Base-by-base conservation (phyloP, 306 rosid genomes). In the Sphenostylis stenocarpa region DNA sequence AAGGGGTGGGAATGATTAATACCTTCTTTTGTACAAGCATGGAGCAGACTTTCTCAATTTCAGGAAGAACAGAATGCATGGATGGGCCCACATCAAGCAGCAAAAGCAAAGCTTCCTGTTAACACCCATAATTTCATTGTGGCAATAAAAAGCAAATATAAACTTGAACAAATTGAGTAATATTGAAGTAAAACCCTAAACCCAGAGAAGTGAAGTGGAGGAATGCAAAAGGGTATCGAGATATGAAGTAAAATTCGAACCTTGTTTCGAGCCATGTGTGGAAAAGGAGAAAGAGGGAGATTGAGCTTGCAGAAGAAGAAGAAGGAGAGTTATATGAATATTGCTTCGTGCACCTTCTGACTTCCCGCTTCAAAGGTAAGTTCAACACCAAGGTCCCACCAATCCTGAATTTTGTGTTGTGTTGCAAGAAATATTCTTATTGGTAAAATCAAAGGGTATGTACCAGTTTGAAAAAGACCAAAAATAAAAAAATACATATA, bases 41-140 rank as follows among this genome's bases (percentile, higher is more conserved):
- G 49, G 97, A 91, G 77, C 91, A 89, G 45, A 87, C 90, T 65
- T 81, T 94, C 87, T 95, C 92, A 53, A 89, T 79, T 75, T 84
- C 88, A 12, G 95, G 96, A 85, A 95, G 86, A 88, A 81, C 81
- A 17, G 45, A 21, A 84, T 92, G 96, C 98, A 92, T 95, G 24
- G 97, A 86, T 6, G 96, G 97, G 2, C 98, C 94, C 71, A 92
- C 96, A 85, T 95, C 97, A 81, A 95, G 83, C 89, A 92, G 73
- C 83, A 95, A 84, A 84, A 94, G 83, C 84, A 89, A 77, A 9
- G 81, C 86, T 73, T 90, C 98, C 97, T 94, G 62, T 72, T 65
- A 41, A 1, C 4, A 2, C 39, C 0, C 45, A 79, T 55, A 73
- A 70, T 47, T 48, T 60, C 43, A 62, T 17, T 19, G 41, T 9